Evolutionary conservation across 2,329 filamentous ascomycete genomes (phyloP).

Genomic region (Beauveria brongniartii): DNA sequence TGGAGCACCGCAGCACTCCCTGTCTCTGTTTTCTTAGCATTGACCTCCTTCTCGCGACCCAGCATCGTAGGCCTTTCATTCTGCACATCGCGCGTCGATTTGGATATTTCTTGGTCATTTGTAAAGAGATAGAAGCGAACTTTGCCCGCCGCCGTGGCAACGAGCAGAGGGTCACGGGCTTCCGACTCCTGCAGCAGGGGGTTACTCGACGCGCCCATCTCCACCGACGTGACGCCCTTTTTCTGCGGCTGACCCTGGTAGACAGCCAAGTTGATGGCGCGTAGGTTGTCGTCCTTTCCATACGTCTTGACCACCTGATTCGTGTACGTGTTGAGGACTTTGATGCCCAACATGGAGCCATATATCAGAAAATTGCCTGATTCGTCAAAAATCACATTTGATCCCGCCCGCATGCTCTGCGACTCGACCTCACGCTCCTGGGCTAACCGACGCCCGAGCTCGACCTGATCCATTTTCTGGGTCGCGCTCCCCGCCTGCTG

Average conservation of each 20-base stretch:
- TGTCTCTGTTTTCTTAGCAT: conserved; percentile 55
- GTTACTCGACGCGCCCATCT: conserved; percentile 94
- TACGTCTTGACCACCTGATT: conserved; percentile 88
- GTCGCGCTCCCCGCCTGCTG: conserved; percentile 84
- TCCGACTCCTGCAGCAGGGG: conserved; percentile 90
- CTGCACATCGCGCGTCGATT: conserved; percentile 80
- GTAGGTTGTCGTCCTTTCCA: conserved; percentile 80
- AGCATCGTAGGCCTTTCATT: conserved; percentile 81
- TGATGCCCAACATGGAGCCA: conserved; percentile 83
- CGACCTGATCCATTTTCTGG: conserved; percentile 77
- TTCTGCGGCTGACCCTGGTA: conserved; percentile 96
- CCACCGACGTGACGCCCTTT: conserved; percentile 86
- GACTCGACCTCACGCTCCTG: conserved; percentile 81
- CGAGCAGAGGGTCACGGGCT: conserved; percentile 78
- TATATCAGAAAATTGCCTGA: conserved; percentile 93
- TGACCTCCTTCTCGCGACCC: conserved; percentile 45
- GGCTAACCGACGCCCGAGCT: conserved; percentile 82
- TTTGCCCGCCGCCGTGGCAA: conserved; percentile 77
- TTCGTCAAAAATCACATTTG: conserved; percentile 91
- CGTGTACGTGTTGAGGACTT: conserved; percentile 92
- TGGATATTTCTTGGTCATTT: conserved; percentile 76
- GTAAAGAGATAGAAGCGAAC: conserved; percentile 97
- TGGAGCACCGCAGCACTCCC: conserved; percentile 79
- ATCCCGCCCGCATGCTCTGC: conserved; percentile 55
- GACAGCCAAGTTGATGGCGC: conserved; percentile 71